phyloP scores from a whole-genome alignment of 495 filamentous ascomycete genomes.

The Aeminium ludgeri region DNA sequence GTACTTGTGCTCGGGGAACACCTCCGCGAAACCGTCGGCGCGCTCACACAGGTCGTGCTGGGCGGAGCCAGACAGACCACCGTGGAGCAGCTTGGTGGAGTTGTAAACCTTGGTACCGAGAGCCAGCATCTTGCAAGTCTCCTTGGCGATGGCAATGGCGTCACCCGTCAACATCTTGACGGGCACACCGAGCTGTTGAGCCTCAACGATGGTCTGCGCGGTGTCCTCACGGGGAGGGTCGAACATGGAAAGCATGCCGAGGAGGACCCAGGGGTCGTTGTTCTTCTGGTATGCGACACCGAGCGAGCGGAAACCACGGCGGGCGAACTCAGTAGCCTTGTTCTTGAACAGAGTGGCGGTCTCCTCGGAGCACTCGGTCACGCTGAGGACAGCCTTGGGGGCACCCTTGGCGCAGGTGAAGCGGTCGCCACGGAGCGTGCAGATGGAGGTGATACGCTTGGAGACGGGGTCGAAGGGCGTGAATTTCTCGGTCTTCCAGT shows the following conservation, averaged over 20 bases:
- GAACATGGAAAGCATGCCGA: constrained; percentile 66
- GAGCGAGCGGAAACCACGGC: constrained; percentile 66
- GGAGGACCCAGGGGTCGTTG: constrained; percentile 38
- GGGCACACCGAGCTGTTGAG: constrained; percentile 56
- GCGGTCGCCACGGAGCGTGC: constrained; percentile 47
- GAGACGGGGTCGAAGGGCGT: constrained; percentile 64
- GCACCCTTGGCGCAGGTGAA: constrained; percentile 59
- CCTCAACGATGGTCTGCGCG: constrained; percentile 60
- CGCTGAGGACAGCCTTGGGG: constrained; percentile 53
- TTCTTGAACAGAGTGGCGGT: constrained; percentile 47
- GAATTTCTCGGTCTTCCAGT: constrained; percentile 61
- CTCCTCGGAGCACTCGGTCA: constrained; percentile 47
- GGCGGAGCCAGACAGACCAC: constrained; percentile 53
- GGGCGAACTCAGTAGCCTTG: constrained; percentile 57
- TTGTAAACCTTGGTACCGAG: constrained; percentile 66
- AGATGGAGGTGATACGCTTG: constrained; percentile 57
- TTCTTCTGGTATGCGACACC: constrained; percentile 45
- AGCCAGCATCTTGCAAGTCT: constrained; percentile 67
- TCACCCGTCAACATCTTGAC: constrained; percentile 74
- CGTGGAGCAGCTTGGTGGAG: constrained; percentile 56
- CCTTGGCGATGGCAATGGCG: constrained; percentile 62
- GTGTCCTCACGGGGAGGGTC: constrained; percentile 64
- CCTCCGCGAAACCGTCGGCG: constrained; percentile 61
- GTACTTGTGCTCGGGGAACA: constrained; percentile 66
- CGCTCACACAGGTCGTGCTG: constrained; percentile 63